These are phyloP conservation scores for Aristolochia californica DNA, from an alignment of 164 flowering plant genomes.

Conservation along the genomic window DNA sequence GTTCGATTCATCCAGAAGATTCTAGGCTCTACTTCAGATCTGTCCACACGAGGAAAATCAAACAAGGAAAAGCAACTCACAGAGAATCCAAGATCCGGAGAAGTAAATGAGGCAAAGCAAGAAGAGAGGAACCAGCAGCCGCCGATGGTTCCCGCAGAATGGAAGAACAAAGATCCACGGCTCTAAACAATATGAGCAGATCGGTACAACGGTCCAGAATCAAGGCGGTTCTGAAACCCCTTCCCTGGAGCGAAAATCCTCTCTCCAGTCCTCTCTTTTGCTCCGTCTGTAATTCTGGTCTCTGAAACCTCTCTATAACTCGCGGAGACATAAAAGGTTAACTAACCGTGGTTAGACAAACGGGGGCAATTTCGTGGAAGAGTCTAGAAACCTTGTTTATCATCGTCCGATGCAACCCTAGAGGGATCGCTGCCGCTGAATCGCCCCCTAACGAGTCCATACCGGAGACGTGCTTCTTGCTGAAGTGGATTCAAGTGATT, in stretches of 20 bases:
- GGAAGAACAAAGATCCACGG: background rate
- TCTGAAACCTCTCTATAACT: background rate
- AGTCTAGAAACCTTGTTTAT: background rate
- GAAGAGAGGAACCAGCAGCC: background rate
- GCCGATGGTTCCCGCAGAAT: background rate
- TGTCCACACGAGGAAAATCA: background rate
- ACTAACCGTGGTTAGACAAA: conserved; percentile 6
- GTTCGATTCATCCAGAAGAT: background rate
- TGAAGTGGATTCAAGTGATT: too few species aligned
- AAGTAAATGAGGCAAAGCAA: background rate
- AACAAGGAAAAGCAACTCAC: background rate
- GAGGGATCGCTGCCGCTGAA: background rate
- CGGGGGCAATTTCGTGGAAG: background rate
- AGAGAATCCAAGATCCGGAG: background rate
- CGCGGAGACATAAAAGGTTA: background rate
- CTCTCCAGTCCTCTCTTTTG: too few species aligned
- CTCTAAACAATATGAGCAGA: background rate
- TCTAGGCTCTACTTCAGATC: background rate
- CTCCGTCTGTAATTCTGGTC: background rate
- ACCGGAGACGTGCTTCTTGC: background rate
- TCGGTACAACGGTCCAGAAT: conserved; percentile 2
- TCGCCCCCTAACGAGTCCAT: too few species aligned
- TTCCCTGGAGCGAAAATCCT: background rate
- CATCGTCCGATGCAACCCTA: background rate
- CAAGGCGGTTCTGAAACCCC: conserved; percentile 7